Base-by-base conservation (phyloP, 108 stramenopile genomes). In the Pseudonitzschia pungens region DNA sequence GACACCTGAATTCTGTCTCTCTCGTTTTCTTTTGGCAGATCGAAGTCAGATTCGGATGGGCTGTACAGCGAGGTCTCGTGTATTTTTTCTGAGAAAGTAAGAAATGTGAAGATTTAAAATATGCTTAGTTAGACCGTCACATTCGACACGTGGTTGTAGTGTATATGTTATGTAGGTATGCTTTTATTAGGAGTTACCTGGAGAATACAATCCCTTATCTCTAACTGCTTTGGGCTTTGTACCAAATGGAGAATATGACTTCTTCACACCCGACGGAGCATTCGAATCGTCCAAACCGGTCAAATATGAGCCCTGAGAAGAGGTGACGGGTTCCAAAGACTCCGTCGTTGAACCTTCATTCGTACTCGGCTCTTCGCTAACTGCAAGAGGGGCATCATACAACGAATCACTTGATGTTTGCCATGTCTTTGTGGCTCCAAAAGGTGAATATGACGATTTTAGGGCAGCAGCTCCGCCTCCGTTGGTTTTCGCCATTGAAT, bases 371-470 rank as follows among this genome's bases (percentile, higher is more conserved):
- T 55, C 54, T 2, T 21, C 54, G 54, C 26, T 55, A 22, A 55
- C 22, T 24, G 45, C 18, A 18, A 4, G 9, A 2, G 57, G 57
- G 4, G 26, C 57, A 58, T 28, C 27, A 27, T 58, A 58, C 57
- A 58, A 58, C n/a, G 57, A 7, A n/a, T 58, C 22, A 58, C 31
- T 31, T 28, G 57, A 5, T 0, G 57, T 12, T 58, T 28, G 31
- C 20, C 64, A 33, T 24, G 64, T 15, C 20, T 41, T 65, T 4
- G 40, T 41, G 14, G 1, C 33, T 6, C 64, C 64, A 65, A 65
- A 65, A 4, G 64, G 64, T 21, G 64, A 65, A 65, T 65, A 65
- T 33, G 64, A 65, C 12, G 31, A 16, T 65, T 65, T 65, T 4
- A 41, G 14, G 18, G 9, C 18, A 10, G 42, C 6, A 6, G 14